phyloP scores from a whole-genome alignment of 305 asterid genomes.

The Fraxinus dipetala region DNA sequence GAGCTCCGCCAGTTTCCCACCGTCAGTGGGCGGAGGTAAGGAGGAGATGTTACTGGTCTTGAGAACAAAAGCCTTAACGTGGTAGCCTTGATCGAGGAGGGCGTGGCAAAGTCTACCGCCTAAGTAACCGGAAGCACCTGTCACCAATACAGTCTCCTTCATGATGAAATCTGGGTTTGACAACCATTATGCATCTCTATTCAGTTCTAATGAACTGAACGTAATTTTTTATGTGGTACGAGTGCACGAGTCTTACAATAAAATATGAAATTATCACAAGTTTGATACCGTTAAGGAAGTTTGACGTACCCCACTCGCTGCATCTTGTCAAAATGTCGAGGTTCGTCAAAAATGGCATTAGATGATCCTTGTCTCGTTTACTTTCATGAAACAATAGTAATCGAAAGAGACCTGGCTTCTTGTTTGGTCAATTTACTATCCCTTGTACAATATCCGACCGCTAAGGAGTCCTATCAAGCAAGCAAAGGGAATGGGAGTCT shows the following conservation, averaged over 20 bases:
- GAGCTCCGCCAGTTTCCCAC: conserved; percentile 38
- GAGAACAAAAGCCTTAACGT: conserved; percentile 89
- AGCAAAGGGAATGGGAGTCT: not conserved
- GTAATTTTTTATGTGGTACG: not conserved
- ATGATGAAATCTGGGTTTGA: conserved; percentile 2
- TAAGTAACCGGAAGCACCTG: conserved; percentile 93
- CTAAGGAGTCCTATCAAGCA: not conserved
- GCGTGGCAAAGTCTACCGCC: conserved; percentile 86
- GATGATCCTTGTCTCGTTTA: not conserved
- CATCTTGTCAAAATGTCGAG: not conserved
- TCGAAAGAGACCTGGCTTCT: not conserved
- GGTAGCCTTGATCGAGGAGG: conserved; percentile 61
- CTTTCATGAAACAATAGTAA: not conserved
- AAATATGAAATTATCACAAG: not conserved
- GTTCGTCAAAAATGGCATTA: not conserved
- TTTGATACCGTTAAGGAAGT: not conserved
- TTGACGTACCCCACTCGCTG: not conserved
- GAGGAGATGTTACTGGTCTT: conserved; percentile 66
- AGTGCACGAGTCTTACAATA: not conserved
- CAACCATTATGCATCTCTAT: not conserved
- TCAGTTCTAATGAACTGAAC: not conserved
- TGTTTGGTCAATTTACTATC: not conserved
- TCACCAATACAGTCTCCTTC: conserved; percentile 66
- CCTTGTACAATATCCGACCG: not conserved
- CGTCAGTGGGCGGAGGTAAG: conserved; percentile 48